These are phyloP conservation scores for Pestalotiopsis sp. DNA, from an alignment of 2,329 filamentous ascomycete genomes.

Conservation along the genomic window DNA sequence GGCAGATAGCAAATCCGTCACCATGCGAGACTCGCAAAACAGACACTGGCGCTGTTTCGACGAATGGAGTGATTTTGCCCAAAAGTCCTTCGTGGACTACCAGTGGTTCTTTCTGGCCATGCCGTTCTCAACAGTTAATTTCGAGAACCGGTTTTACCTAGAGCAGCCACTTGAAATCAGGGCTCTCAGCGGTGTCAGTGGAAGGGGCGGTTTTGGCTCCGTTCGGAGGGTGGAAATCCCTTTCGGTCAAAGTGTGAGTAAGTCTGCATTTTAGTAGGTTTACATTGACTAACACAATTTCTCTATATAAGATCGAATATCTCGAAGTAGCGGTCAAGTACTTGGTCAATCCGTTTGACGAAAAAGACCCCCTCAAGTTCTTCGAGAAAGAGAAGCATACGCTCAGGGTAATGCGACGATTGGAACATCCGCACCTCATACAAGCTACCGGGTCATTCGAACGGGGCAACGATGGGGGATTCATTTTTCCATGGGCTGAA, in stretches of 20 bases:
- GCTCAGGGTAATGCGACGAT: background rate
- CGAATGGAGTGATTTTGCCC: background rate
- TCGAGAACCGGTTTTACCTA: background rate
- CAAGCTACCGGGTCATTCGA: slow-evolving; percentile 15
- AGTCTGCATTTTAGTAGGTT: background rate
- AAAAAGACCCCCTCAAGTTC: too few species aligned
- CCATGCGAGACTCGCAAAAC: too few species aligned
- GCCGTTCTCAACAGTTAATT: background rate
- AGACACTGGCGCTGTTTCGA: background rate
- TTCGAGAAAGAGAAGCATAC: background rate
- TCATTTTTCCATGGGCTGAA: slow-evolving; percentile 21
- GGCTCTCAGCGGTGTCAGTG: background rate
- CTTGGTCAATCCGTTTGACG: too few species aligned
- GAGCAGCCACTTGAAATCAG: background rate
- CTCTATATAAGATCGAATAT: too few species aligned
- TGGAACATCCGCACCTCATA: slow-evolving; percentile 16
- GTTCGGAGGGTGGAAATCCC: background rate
- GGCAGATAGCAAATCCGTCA: too few species aligned
- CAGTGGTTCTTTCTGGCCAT: background rate
- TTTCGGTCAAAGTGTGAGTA: background rate
- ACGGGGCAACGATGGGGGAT: background rate
- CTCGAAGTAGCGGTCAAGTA: too few species aligned
- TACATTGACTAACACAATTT: too few species aligned
- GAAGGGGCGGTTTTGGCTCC: background rate
- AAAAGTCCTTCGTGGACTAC: background rate